Evolutionary conservation across 106 monocot genomes (phyloP), one percentile per base, ranked within the genome.

Genomic region (Triglochin maritima): DNA sequence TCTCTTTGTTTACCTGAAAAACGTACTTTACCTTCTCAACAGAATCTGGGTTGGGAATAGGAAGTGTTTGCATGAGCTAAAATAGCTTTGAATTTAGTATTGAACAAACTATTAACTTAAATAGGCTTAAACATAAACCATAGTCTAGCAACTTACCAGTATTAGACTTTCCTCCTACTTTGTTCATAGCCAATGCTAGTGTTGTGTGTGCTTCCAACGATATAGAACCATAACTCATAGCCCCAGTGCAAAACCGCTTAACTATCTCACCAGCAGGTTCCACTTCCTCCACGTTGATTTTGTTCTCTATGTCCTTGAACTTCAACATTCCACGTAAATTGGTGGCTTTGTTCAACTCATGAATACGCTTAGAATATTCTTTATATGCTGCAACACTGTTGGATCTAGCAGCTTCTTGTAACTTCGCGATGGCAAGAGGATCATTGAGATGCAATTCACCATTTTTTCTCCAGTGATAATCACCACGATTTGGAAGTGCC

Each of bases 191-290:
- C 46, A 80, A 69, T 50, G 93, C 93, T 62, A 94, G 79, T 43
- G 93, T 82, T 49, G 89, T 82, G 81, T 94, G 93, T 46, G 93
- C 88, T 84, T 94, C 93, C 48, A 94, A 61, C 7, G 93, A 94
- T 76, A 94, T 89, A 60, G 93, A 94, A 45, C 93, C 93, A 75
- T 94, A 94, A 81, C 93, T 94, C 93, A 94, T 94, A 5, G 93
- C 93, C 14, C 93, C 93, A 13, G 93, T 94, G 72, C 84, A 84
- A 57, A 94, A 94, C 14, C 89, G 81, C 68, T 94, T 94, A 45
- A 94, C 89, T 29, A 94, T 89, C 73, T 94, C 86, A 63, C 71
- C 74, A 60, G 84, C 89, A 64, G 93, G 84, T 68, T 94, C 89
- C 29, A 94, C 93, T 84, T 94, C 84, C 60, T 94, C 82, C 62